phyloP scores from a whole-genome alignment of 2,329 filamentous ascomycete genomes.

The Diatrype stigma region DNA sequence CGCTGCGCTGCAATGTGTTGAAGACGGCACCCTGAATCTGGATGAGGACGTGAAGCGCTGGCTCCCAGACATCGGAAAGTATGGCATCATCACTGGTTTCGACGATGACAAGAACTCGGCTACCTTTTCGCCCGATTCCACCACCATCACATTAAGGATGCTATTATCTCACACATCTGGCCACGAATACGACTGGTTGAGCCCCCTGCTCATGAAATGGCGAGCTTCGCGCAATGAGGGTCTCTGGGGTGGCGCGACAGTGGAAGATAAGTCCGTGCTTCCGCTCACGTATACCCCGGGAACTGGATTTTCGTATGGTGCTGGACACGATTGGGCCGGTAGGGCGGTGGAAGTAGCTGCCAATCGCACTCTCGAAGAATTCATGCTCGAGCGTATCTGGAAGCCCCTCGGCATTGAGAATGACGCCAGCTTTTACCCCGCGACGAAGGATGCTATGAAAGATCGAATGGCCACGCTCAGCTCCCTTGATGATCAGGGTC shows the following conservation, averaged over 20 bases:
- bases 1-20: conserved; percentile 51
- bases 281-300: conserved; percentile 16
- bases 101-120: conserved; percentile 35
- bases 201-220: conserved; percentile 26
- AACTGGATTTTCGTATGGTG: conserved; percentile 15
- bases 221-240: conserved; percentile 18
- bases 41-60: conserved; percentile 40
- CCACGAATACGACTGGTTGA: conserved; percentile 38
- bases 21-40: conserved; percentile 44
- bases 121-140: conserved; percentile 24
- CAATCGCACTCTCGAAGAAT: conserved; percentile 11
- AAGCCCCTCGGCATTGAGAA: conserved; percentile 17
- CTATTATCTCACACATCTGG: conserved; percentile 52
- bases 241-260: conserved; percentile 12
- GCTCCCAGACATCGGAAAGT: conserved; percentile 43
- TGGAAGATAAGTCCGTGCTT: conserved; percentile 14
- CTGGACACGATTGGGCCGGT: conserved; percentile 19
- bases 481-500: conserved; percentile 14
- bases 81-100: conserved; percentile 45
- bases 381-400: conserved; percentile 20
- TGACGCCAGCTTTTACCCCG: conserved; percentile 15
- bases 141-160: conserved; percentile 45
- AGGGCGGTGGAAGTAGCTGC: conserved; percentile 13
- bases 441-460: conserved; percentile 14
- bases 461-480: conserved; percentile 15